phyloP scores from a whole-genome alignment of 495 filamentous ascomycete genomes.

The Daldinia caldariorum region DNA sequence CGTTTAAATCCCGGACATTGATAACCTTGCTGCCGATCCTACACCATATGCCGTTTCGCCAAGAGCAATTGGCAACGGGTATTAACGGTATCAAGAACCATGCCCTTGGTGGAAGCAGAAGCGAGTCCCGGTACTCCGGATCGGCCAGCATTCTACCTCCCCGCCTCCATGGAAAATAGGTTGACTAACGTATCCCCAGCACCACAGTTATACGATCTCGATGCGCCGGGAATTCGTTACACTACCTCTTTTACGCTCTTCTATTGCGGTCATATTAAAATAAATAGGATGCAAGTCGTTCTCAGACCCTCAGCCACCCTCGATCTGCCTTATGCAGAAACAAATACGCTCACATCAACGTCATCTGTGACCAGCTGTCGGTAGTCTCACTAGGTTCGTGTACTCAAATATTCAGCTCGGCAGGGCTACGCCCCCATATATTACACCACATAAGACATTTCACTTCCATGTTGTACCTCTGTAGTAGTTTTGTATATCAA shows the following conservation, averaged over 20 bases:
- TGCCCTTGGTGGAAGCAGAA: constrained; percentile 12
- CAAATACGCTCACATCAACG: constrained; percentile 16
- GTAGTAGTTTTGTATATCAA: no score
- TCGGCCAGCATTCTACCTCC: not conserved
- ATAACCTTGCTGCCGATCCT: constrained; percentile 28
- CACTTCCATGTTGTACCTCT: not conserved
- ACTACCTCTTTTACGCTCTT: constrained; percentile 22
- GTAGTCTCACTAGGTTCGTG: constrained; percentile 5
- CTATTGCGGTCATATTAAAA: constrained; percentile 6
- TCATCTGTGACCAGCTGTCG: constrained; percentile 26
- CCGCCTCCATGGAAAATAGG: not conserved
- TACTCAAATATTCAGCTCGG: not conserved
- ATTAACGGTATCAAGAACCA: constrained; percentile 10
- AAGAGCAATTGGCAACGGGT: constrained; percentile 11
- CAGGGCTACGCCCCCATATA: constrained; percentile 1
- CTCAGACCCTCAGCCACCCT: constrained; percentile 27
- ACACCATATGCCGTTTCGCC: constrained; percentile 16
- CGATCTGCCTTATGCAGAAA: constrained; percentile 42
- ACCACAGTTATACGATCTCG: constrained; percentile 17
- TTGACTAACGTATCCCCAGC: constrained; percentile 19
- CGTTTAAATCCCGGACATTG: constrained; percentile 17
- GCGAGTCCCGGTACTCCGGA: constrained; percentile 7
- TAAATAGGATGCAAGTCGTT: constrained; percentile 19
- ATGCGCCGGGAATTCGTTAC: constrained; percentile 30
- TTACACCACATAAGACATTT: constrained; percentile 1